Evolutionary conservation across 805 yeast genomes (phyloP), one percentile per base, ranked within the genome.

Genomic region (Wickerhamomyces queroliae): DNA sequence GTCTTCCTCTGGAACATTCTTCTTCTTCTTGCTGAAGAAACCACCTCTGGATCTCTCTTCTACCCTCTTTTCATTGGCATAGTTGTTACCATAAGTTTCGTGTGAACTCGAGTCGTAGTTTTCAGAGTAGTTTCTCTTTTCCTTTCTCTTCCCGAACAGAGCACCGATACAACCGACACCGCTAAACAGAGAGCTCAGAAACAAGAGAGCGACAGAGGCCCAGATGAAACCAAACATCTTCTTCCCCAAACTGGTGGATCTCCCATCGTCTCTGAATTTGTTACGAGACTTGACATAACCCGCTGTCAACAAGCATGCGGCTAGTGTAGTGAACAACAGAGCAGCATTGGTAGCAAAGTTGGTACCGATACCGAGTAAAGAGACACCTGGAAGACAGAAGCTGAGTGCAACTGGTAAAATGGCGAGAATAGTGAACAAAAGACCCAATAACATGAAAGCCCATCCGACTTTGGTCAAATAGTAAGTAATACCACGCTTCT

Each of bases 401-500:
- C 52, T 44, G 3, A 54, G 33, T 3, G 47, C 16, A 7, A 56
- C 46, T 29, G 73, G 70, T 15, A 75, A 11, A 30, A 81, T 47
- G 1, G 83, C 66, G 13, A 74, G 34, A 4, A 73, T 61, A 13
- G 76, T 60, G 55, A 81, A 81, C 19, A 73, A 58, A 38, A 83
- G 59, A 2, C 79, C 83, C 47, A 81, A 64, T 36, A 78, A 53
- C 52, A 74, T 62, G 66, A 83, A 80, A 3, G 83, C 77, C 72
- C 77, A 80, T 8, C 78, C 80, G 52, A 81, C 73, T 49, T 91
- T 75, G 16, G 87, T 72, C 53, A 82, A 62, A 62, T 79, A 82
- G 64, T 70, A 87, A 59, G 72, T 80, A 31, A 73, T 62, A 47
- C 72, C 66, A 46, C 76, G 68, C 56, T 70, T 58, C 24, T 59